Percentiles rank a stretch among this genome's conserved stretches.
These are phyloP conservation scores for Talaromyces thailandensis DNA, from an alignment of 495 filamentous ascomycete species.

Conservation along the genomic window DNA sequence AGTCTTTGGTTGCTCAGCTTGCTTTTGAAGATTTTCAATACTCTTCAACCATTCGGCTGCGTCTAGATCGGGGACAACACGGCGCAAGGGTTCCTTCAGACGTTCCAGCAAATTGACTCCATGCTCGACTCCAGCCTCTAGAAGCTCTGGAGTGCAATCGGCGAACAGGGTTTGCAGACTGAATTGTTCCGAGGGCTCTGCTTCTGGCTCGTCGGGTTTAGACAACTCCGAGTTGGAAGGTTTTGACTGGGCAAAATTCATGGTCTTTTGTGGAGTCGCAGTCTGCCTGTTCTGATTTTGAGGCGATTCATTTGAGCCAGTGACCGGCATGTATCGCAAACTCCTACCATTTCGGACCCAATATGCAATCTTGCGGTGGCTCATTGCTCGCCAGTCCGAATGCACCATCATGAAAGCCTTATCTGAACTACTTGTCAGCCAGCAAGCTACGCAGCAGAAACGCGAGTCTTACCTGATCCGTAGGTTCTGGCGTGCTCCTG, in stretches of 20 bases:
- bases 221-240: not conserved
- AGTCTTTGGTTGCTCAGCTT: conserved; percentile 26
- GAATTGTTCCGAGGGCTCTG: not conserved
- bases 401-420: not conserved
- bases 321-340: not conserved
- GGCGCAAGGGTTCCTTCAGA: not conserved
- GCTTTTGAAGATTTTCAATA: conserved; percentile 14
- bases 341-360: not conserved
- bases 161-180: not conserved
- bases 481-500: no score
- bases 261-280: not conserved
- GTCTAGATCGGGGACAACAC: not conserved
- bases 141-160: not conserved
- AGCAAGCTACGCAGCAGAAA: not conserved
- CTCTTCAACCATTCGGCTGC: not conserved
- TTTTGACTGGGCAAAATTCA: not conserved
- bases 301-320: not conserved
- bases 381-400: not conserved
- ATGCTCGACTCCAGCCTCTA: conserved; percentile 1
- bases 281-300: not conserved
- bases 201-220: not conserved
- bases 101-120: conserved; percentile 2
- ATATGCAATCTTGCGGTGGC: not conserved
- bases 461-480: not conserved
- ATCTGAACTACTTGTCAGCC: not conserved